Evolutionary conservation across 371 early-diverging fungal species (phyloP), one percentile per base, ranked within the genome.

Genomic region (Mucor velutinosus): DNA sequence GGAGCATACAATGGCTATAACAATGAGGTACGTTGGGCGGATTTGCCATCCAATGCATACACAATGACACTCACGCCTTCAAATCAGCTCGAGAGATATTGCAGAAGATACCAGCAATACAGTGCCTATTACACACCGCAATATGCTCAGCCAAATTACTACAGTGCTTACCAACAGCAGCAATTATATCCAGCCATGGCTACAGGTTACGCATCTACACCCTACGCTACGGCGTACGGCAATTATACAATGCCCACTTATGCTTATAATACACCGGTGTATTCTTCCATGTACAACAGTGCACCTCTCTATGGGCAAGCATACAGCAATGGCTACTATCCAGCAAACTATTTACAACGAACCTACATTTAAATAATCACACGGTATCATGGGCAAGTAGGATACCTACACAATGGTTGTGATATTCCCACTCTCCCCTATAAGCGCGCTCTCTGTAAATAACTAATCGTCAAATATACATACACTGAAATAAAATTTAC

Each of bases 11-110:
- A 12, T 53, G 55, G 35, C 6, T 63, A 63, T 12, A 51, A 63
- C 10, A 63, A 8, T 15, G 63, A 63, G 39, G 64, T 63, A 25
- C n/a, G 45, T 29, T 7, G 7, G 30, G 29, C 23, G 19, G 29
- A 43, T 5, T 32, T n/a, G 7, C 14, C 23, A 33, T 43, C 25
- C 17, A 4, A 12, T 39, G 23, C 4, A 59, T 41, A 7, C 4
- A 27, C 27, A 17, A 43, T 45, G 10, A 25, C 10, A 10, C 19
- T 47, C 21, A 21, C 11, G 7, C 27, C 15, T 17, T 60, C 43
- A 43, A 43, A 27, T 60, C 33, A 63, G 64, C 39, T 55, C 19
- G 64, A 63, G 17, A 63, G 35, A 37, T 63, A 63, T 25, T 53
- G 55, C n/a, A 35, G 64, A 37, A 63, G 51, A 27, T 55, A 55